Percentiles rank a stretch among this genome's conserved stretches.
Conservation (phyloP, 2,329 filamentous ascomycete genomes). For the Fusarium virguliforme region DNA sequence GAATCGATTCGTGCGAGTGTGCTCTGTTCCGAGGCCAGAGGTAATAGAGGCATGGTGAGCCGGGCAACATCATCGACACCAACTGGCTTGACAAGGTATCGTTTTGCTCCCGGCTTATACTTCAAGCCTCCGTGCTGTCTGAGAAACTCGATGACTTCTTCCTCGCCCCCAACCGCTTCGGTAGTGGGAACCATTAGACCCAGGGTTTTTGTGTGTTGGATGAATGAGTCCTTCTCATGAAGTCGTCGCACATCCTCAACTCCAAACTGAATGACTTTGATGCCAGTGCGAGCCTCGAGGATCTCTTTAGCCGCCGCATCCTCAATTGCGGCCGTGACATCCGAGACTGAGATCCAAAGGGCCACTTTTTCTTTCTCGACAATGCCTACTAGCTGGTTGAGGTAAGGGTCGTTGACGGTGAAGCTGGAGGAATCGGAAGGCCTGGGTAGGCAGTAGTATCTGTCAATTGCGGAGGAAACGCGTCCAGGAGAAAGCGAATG, state of each 20-base stretch:
- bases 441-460: slow-evolving; percentile 66
- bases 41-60: slow-evolving; percentile 76
- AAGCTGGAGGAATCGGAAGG: slow-evolving; percentile 38
- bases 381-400: slow-evolving; percentile 70
- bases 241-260: slow-evolving; percentile 70
- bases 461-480: slow-evolving; percentile 70
- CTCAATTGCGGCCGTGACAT: slow-evolving; percentile 75
- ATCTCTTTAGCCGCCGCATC: slow-evolving; percentile 77
- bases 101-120: slow-evolving; percentile 50
- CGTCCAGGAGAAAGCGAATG: slow-evolving; percentile 68
- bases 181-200: slow-evolving; percentile 70
- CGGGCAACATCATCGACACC: slow-evolving; percentile 73
- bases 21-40: slow-evolving; percentile 66
- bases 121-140: slow-evolving; percentile 49
- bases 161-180: slow-evolving; percentile 67
- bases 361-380: slow-evolving; percentile 74
- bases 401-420: slow-evolving; percentile 65
- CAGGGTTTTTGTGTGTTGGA: slow-evolving; percentile 68
- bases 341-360: slow-evolving; percentile 82
- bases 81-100: slow-evolving; percentile 78
- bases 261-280: slow-evolving; percentile 76
- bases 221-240: slow-evolving; percentile 78
- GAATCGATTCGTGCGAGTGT: slow-evolving; percentile 70
- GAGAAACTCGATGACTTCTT: slow-evolving; percentile 70
- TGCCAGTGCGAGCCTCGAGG: slow-evolving; percentile 71